Conservation (phyloP, 23 red algal species). For the Porphyridium purpureum region DNA sequence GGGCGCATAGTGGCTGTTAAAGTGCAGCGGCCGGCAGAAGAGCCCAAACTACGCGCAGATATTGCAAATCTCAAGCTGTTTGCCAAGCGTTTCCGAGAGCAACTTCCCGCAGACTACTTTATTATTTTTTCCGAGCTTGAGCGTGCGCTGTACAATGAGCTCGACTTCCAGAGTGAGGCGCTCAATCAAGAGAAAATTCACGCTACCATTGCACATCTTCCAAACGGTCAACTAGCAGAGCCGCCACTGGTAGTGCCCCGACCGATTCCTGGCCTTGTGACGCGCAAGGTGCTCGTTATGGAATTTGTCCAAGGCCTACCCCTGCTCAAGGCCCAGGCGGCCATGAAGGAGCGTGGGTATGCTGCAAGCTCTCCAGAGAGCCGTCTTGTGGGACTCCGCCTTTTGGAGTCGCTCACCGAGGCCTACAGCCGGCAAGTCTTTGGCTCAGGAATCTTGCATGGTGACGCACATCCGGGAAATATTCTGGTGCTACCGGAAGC, state of each 20-base stretch:
- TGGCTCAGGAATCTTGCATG: conserved; percentile 74
- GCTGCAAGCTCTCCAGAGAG: too few relatives aligned
- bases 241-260: conserved; percentile 30
- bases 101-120: conserved; percentile 46
- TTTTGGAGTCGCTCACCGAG: conserved; percentile 30
- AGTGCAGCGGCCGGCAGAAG: conserved; percentile 58
- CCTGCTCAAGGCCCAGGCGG: conserved; percentile 13
- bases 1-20: conserved; percentile 24
- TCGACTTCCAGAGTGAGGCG: conserved; percentile 87
- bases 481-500: too few relatives aligned
- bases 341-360: conserved; percentile 6
- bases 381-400: conserved; percentile 6
- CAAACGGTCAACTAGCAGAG: conserved; percentile 2
- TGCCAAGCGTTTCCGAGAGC: conserved; percentile 58
- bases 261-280: conserved; percentile 49
- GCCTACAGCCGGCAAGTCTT: conserved; percentile 72
- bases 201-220: conserved; percentile 8
- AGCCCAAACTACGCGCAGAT: conserved; percentile 54
- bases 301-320: conserved; percentile 59
- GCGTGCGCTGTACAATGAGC: conserved; percentile 56
- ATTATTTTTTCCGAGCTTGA: conserved; percentile 72
- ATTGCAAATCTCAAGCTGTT: conserved; percentile 59
- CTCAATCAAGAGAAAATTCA: conserved; percentile 28
- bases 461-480: conserved; percentile 89
- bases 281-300: conserved; percentile 57